phyloP scores from a whole-genome alignment of 768 basidiomycete genomes.

The Russula earlei region DNA sequence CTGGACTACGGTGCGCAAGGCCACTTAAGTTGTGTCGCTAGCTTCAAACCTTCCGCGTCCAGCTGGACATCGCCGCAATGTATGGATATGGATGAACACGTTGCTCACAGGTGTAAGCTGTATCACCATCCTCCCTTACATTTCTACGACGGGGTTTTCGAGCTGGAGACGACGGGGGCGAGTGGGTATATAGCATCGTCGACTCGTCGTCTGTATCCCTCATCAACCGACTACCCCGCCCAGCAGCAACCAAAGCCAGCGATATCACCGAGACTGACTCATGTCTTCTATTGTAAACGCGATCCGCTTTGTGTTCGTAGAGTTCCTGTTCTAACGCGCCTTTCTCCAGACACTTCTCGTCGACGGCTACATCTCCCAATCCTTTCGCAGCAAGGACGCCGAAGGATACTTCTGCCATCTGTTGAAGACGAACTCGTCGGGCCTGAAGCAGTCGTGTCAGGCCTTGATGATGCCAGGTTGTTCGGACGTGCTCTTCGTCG shows the following conservation, averaged over 20 bases:
- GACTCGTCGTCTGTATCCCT: neutral
- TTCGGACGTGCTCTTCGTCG: neutral
- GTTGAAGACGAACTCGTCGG: neutral
- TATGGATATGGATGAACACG: neutral
- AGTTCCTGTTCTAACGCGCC: neutral
- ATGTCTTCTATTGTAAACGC: too few relatives aligned
- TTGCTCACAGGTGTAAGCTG: neutral
- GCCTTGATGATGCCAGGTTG: neutral
- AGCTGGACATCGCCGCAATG: constrained; percentile 7
- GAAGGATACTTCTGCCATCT: constrained; percentile 8
- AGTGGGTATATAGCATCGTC: constrained; percentile 2
- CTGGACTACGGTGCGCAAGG: too few relatives aligned
- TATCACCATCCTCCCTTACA: neutral
- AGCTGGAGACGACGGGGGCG: neutral
- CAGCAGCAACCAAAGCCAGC: neutral
- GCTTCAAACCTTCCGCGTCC: neutral
- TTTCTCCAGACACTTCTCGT: constrained; percentile 1
- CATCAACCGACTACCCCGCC: too few relatives aligned
- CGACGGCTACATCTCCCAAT: constrained; percentile 8
- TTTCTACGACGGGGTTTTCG: neutral
- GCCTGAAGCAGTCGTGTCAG: neutral
- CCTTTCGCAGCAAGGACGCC: neutral
- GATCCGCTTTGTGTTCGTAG: too few relatives aligned
- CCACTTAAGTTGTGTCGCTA: too few relatives aligned
- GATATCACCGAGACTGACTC: neutral